These are phyloP conservation scores for Termitomyces sp. DNA, from an alignment of 768 basidiomycete genomes.

Conservation along the genomic window DNA sequence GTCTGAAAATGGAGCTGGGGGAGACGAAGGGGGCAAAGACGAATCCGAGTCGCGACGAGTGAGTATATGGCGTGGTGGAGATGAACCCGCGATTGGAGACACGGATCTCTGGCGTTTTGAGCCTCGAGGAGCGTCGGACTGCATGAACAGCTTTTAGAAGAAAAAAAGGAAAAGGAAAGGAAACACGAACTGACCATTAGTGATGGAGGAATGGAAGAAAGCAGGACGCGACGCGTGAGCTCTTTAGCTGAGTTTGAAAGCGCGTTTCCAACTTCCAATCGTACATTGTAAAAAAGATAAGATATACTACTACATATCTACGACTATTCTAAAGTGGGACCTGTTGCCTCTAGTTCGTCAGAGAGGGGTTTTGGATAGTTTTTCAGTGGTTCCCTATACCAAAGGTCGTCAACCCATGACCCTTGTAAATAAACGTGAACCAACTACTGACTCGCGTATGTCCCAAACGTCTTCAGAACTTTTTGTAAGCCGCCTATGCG, in stretches of 20 bases:
- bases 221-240: slow-evolving; percentile 40
- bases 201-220: slow-evolving; percentile 11
- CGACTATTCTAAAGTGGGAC: slow-evolving; percentile 6
- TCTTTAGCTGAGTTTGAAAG: slow-evolving; percentile 37
- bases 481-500: slow-evolving; percentile 59
- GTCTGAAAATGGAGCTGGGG: slow-evolving; percentile 79
- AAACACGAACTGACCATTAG: slow-evolving; percentile 29
- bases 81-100: slow-evolving; percentile 46
- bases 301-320: background rate
- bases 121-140: slow-evolving; percentile 33
- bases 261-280: slow-evolving; percentile 16
- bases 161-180: slow-evolving; percentile 1
- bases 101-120: slow-evolving; percentile 60
- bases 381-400: slow-evolving; percentile 40
- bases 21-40: slow-evolving; percentile 83
- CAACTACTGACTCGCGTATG: slow-evolving; percentile 59
- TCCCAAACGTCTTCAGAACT: slow-evolving; percentile 98
- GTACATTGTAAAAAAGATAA: background rate
- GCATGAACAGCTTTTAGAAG: background rate
- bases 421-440: background rate
- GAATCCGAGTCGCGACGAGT: slow-evolving; percentile 57
- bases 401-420: background rate
- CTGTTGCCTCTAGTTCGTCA: slow-evolving; percentile 7
- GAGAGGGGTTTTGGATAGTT: slow-evolving; percentile 40
- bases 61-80: slow-evolving; percentile 36